Base-by-base conservation (phyloP, 2,329 filamentous ascomycete species). In the Gnomoniopsis sp. region DNA sequence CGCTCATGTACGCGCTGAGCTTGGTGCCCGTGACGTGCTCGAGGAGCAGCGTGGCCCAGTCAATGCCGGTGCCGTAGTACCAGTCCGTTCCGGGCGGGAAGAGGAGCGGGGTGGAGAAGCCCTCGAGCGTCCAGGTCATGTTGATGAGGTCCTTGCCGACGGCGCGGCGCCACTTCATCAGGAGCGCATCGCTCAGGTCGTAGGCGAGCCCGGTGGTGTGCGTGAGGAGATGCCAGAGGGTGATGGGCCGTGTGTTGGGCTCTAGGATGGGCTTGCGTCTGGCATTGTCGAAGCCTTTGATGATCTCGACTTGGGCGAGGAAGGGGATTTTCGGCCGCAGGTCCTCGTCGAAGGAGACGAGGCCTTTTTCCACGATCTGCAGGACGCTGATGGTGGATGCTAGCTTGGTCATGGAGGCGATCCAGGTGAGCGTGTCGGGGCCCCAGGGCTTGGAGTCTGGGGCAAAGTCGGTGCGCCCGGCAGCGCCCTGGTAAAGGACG, bases 121-220 rank as follows among this genome's bases (percentile, higher is more conserved):
- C 61, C 14, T 61, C 60, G 8, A 63, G 62, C 2, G 69, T 63
- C 17, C 51, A 52, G 3, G 51, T 58, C 41, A 49, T 21, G 30
- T 59, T 59, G 43, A 23, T 41, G 56, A 58, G 10, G 33, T 22
- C 21, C 63, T 57, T 34, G 36, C 36, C 44, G 11, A 21, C 55
- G 36, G 49, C 53, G 12, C 34, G 51, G 33, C 49, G 60, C 50
- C 48, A 67, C 41, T 17, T 58, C 54, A 62, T 60, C 10, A 54
- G 49, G 8, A n/a, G 17, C n/a, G 49, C 49, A 41, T 69, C 49
- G 19, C 74, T 49, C 49, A 74, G 73, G 36, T 71, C 68, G 65
- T 82, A 82, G 6, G 63, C 65, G 0, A 71, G 61, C 1, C 80
- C 80, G 0, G 75, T 71, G 30, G 73, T 75, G 63, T 83, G 80